Conservation (phyloP, 2,329 filamentous ascomycete species). For the Emmonsiellopsis sp. region DNA sequence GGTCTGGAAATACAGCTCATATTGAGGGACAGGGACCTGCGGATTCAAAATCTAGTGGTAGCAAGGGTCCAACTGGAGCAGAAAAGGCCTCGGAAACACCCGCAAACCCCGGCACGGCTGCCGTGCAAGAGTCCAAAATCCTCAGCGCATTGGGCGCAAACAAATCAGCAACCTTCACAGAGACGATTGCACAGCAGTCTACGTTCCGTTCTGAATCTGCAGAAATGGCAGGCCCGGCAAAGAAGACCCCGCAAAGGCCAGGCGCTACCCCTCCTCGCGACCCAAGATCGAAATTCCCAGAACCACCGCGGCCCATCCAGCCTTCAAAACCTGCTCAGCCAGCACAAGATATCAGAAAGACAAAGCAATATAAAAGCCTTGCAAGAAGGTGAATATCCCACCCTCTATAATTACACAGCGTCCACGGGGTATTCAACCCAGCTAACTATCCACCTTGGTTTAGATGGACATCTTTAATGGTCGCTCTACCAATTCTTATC, state of each 20-base stretch:
- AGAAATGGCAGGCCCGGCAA: background rate
- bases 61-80: background rate
- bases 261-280: background rate
- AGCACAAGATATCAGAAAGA: constrained; percentile 26
- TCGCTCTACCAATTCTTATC: constrained; percentile 19
- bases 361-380: constrained; percentile 31
- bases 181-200: background rate
- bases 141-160: background rate
- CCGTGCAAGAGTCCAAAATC: constrained; percentile 1
- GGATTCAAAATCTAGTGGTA: background rate
- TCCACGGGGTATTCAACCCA: background rate
- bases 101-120: background rate
- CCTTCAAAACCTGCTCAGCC: too few species aligned
- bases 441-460: background rate
- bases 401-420: background rate
- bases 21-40: background rate
- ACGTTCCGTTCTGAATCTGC: background rate
- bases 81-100: background rate
- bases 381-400: constrained; percentile 24
- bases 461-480: constrained; percentile 20
- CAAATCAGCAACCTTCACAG: background rate
- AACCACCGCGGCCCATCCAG: background rate
- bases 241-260: background rate
- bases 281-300: background rate
- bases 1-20: background rate